Conservation (phyloP, 2,329 filamentous ascomycete genomes). For the Colletotrichum shisoi region DNA sequence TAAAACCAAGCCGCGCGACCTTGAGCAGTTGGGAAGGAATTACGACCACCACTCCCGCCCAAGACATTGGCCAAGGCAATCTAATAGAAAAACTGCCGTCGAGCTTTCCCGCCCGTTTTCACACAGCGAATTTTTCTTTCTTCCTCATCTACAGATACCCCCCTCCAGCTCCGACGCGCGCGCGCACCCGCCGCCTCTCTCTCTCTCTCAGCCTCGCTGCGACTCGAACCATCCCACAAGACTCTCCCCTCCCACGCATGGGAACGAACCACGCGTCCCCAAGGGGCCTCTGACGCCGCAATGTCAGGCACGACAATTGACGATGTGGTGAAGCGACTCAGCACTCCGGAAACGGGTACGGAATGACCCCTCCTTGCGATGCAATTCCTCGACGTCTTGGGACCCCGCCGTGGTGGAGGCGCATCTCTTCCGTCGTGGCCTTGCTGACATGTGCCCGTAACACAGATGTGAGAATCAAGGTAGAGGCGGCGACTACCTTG, state of each 20-base stretch:
- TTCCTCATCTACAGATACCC: slow-evolving; percentile 27
- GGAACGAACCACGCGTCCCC: slow-evolving; percentile 48
- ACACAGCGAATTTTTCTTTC: slow-evolving; percentile 19
- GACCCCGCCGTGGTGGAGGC: slow-evolving; percentile 25
- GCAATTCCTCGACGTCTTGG: neutral
- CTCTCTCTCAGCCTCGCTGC: slow-evolving; percentile 28
- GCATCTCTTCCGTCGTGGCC: slow-evolving; percentile 12
- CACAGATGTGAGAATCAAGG: slow-evolving; percentile 80
- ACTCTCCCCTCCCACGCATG: slow-evolving; percentile 47
- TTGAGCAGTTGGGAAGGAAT: slow-evolving; percentile 15
- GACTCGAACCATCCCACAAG: slow-evolving; percentile 38
- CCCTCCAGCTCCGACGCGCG: slow-evolving; percentile 30
- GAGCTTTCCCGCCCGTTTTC: neutral
- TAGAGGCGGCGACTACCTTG: slow-evolving; percentile 82
- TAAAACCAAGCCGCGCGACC: slow-evolving; percentile 33
- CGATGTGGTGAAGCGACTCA: slow-evolving; percentile 68
- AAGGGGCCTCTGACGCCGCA: slow-evolving; percentile 58
- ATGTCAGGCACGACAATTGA: slow-evolving; percentile 70
- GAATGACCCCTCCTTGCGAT: slow-evolving; percentile 39
- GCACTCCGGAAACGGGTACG: slow-evolving; percentile 63
- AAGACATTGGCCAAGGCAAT: slow-evolving; percentile 15
- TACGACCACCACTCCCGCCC: neutral
- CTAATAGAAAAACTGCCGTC: slow-evolving; percentile 2
- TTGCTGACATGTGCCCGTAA: slow-evolving; percentile 35
- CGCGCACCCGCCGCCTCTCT: slow-evolving; percentile 10